These are phyloP conservation scores for Ascochyta lentis DNA, from an alignment of 2,329 filamentous ascomycete species.

Conservation along the genomic window DNA sequence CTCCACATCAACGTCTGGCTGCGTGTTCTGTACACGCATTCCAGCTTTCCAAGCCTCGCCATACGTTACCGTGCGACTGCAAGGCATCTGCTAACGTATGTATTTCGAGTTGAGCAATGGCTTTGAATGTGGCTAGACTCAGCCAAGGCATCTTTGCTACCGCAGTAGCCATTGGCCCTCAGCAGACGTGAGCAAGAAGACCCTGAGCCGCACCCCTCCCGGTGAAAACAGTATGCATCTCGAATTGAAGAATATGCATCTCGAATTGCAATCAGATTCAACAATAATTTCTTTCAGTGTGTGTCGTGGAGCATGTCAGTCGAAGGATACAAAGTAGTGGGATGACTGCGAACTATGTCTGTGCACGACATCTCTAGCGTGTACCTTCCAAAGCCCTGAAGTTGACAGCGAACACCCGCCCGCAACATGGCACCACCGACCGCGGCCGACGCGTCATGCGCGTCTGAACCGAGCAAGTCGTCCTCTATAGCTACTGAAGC, in stretches of 20 bases:
- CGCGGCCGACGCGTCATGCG: slow-evolving; percentile 29
- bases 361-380: slow-evolving; percentile 20
- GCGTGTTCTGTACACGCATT: background rate
- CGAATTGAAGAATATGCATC: background rate
- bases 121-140: background rate
- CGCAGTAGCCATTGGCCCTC: too few relatives aligned
- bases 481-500: slow-evolving; percentile 2
- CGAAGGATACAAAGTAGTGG: slow-evolving; percentile 8
- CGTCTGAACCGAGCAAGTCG: slow-evolving; percentile 14
- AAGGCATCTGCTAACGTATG: background rate
- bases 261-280: background rate
- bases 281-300: background rate
- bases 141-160: background rate
- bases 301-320: background rate
- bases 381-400: slow-evolving; percentile 13
- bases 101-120: background rate
- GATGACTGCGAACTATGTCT: slow-evolving; percentile 11
- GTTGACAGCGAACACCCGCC: slow-evolving; percentile 28
- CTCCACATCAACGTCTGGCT: background rate
- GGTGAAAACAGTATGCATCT: background rate
- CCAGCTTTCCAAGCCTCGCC: background rate
- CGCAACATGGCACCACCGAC: slow-evolving; percentile 38
- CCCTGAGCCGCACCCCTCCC: background rate
- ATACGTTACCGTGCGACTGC: background rate
- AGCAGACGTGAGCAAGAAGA: background rate